A percentile compares a stretch with the other conserved stretches of the same genome.
phyloP scores from a whole-genome alignment of 2,329 filamentous ascomycete species.

The Didymella arachidicola region DNA sequence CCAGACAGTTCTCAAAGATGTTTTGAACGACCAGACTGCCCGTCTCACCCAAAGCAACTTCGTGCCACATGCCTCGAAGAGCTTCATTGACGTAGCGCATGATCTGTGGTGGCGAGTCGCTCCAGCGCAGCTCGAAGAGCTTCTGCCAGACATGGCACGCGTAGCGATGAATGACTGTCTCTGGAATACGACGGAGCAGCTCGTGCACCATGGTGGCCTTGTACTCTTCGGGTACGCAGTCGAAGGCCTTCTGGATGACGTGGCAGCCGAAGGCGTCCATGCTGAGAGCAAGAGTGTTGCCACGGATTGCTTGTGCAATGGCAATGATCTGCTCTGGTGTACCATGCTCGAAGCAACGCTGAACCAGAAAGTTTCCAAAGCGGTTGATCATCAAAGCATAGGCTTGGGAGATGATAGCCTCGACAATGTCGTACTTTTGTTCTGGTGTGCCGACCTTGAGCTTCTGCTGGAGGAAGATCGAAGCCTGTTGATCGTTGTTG shows the following conservation, averaged over 20 bases:
- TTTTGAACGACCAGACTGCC: slow-evolving; percentile 98
- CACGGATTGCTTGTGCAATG: slow-evolving; percentile 92
- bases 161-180: slow-evolving; percentile 98
- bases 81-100: slow-evolving; percentile 99
- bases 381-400: slow-evolving; percentile 98
- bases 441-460: slow-evolving; percentile 94
- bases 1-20: slow-evolving; percentile 98
- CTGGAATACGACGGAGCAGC: slow-evolving; percentile 89
- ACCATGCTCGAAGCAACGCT: slow-evolving; percentile 98
- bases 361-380: slow-evolving; percentile 97
- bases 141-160: slow-evolving; percentile 99
- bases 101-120: slow-evolving; percentile 91
- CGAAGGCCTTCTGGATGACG: slow-evolving; percentile 98
- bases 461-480: slow-evolving; percentile 98
- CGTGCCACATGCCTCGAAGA: slow-evolving; percentile 96
- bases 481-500: slow-evolving; percentile 98
- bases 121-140: slow-evolving; percentile 97
- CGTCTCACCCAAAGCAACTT: slow-evolving; percentile 95
- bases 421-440: slow-evolving; percentile 96
- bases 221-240: slow-evolving; percentile 96
- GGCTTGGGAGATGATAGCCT: slow-evolving; percentile 92
- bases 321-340: slow-evolving; percentile 91
- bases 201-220: slow-evolving; percentile 99
- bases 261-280: slow-evolving; percentile 99
- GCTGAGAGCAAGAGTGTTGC: slow-evolving; percentile 90